Evolutionary conservation across 805 yeast species (phyloP).

Genomic region (Barnettozyma sucrosica): DNA sequence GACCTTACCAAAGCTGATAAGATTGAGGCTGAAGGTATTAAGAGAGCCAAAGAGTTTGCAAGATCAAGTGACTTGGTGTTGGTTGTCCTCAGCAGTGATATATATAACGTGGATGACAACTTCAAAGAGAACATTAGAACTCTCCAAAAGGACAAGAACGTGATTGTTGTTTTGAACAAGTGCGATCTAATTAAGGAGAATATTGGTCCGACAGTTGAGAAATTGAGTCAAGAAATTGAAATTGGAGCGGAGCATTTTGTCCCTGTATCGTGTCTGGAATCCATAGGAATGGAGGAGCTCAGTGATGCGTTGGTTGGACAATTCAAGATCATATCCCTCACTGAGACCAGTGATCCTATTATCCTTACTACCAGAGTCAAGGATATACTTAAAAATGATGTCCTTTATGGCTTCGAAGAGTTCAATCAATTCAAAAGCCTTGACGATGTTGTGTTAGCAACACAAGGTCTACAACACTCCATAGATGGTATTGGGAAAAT

Average conservation of each 20-base stretch:
- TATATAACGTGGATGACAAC: slow-evolving; percentile 31
- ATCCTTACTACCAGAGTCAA: slow-evolving; percentile 69
- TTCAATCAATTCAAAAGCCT: slow-evolving; percentile 44
- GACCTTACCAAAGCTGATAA: slow-evolving; percentile 39
- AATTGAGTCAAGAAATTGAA: slow-evolving; percentile 21
- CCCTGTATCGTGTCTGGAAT: slow-evolving; percentile 56
- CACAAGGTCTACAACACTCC: slow-evolving; percentile 68
- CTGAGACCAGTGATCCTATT: slow-evolving; percentile 57
- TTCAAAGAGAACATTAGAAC: slow-evolving; percentile 34
- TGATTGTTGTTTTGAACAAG: slow-evolving; percentile 54
- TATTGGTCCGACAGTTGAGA: slow-evolving; percentile 18
- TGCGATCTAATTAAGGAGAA: slow-evolving; percentile 38
- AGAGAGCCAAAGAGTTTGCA: slow-evolving; percentile 61
- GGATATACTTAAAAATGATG: slow-evolving; percentile 71
- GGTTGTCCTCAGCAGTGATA: slow-evolving; percentile 52
- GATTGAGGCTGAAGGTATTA: slow-evolving; percentile 78
- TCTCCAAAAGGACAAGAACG: slow-evolving; percentile 24
- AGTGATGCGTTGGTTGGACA: slow-evolving; percentile 33
- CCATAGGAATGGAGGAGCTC: slow-evolving; percentile 50
- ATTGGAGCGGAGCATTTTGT: slow-evolving; percentile 23
- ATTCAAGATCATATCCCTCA: slow-evolving; percentile 45
- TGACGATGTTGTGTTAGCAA: slow-evolving; percentile 73
- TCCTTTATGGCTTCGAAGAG: slow-evolving; percentile 65
- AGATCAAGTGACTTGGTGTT: slow-evolving; percentile 59
- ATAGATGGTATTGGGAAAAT: slow-evolving; percentile 87